phyloP scores from a whole-genome alignment of 2,329 filamentous ascomycete genomes.

The Trichoderma arundinaceum region DNA sequence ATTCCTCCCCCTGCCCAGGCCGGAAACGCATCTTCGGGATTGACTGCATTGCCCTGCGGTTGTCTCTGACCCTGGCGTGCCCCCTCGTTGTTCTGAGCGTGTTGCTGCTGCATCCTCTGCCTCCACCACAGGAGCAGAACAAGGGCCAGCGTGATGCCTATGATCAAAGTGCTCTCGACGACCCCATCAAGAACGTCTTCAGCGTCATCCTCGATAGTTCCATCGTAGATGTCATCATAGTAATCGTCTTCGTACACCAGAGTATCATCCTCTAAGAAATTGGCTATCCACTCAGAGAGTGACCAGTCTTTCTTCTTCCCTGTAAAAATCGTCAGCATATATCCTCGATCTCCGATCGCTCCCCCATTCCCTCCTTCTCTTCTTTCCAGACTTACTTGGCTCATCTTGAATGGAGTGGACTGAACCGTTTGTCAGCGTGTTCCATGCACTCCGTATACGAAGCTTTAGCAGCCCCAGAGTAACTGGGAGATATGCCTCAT shows the following conservation, averaged over 20 bases:
- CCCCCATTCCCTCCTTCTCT: background rate
- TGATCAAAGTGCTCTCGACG: slow-evolving; percentile 82
- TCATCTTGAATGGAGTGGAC: slow-evolving; percentile 93
- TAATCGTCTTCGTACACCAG: slow-evolving; percentile 69
- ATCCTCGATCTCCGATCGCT: background rate
- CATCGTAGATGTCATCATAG: slow-evolving; percentile 58
- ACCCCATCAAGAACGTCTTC: slow-evolving; percentile 75
- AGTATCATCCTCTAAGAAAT: slow-evolving; percentile 77
- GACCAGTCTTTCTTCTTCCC: slow-evolving; percentile 75
- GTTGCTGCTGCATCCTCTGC: slow-evolving; percentile 69
- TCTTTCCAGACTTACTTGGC: slow-evolving; percentile 64
- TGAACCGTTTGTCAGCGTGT: slow-evolving; percentile 85
- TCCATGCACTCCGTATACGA: slow-evolving; percentile 88
- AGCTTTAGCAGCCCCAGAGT: slow-evolving; percentile 87
- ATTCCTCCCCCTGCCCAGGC: slow-evolving; percentile 48
- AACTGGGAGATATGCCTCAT: slow-evolving; percentile 92
- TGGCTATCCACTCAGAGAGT: slow-evolving; percentile 82
- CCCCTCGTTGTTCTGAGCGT: slow-evolving; percentile 46
- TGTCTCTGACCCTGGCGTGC: slow-evolving; percentile 44
- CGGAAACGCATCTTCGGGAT: slow-evolving; percentile 41
- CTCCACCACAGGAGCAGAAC: slow-evolving; percentile 82
- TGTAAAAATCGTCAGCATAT: slow-evolving; percentile 42
- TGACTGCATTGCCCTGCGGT: slow-evolving; percentile 37
- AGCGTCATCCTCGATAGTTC: slow-evolving; percentile 61
- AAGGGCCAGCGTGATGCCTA: slow-evolving; percentile 75